Evolutionary conservation across 106 monocot genomes (phyloP), one percentile per base, ranked within the genome.

Genomic region (Agapanthus africanus): DNA sequence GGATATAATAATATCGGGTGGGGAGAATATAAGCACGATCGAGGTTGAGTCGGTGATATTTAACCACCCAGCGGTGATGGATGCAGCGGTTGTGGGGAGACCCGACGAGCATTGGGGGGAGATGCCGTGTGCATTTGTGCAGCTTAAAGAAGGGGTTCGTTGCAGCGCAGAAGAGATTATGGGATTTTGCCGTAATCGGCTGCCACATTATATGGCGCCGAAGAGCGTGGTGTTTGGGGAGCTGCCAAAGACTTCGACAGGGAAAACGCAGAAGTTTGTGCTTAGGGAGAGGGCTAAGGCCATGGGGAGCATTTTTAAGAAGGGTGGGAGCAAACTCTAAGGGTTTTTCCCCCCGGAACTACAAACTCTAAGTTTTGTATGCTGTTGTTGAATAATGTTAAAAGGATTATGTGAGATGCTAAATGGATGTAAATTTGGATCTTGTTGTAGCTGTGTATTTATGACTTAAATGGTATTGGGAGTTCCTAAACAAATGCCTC

Each of bases 151-250:
- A 7, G 75, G 66, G 4, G 33, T 51, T 32, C 1, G 5, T 40
- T 16, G 32, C 4, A 74, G 32, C 7, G 13, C 39, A 28, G 66
- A 74, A 22, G 74, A 74, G 10, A 66, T 74, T 22, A 21, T 74
- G 7, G 41, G 23, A 2, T 74, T 50, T 35, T 74, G 74, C n/a
- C 65, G 74, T 15, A 66, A 37, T 5, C 36, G 54, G 54, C 19
- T 74, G 74, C 74, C 74, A 5, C 74, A 74, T 67, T 74, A 74
- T 57, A 74, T 74, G 74, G 74, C 54, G 8, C 74, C 74, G 16
- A 37, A 41, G 19, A 65, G 39, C 19, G 74, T 74, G 16, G 66
- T 74, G 4, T 74, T 74, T 57, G 74, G 37, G 30, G 74, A 74
- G 10, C 28, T 74, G n/a, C 74, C 74, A 4, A 74, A 67, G 31